A percentile compares a stretch with the other conserved stretches of the same genome.
Evolutionary conservation across 192 early-diverging fungal species (phyloP).

Genomic region (Coemansia sp.): DNA sequence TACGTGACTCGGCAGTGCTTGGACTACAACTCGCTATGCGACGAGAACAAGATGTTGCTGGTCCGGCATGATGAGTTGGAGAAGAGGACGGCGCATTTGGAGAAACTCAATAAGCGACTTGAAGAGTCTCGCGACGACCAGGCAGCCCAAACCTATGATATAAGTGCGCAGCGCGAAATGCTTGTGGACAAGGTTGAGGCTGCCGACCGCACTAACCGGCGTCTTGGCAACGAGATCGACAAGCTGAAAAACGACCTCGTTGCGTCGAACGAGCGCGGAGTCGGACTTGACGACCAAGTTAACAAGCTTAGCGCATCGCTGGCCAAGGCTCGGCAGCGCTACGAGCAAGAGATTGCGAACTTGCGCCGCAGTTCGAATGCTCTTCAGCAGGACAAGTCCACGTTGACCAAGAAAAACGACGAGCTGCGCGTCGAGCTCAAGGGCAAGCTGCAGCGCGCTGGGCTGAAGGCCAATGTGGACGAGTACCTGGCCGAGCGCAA

Average conservation of each 20-base stretch:
- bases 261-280: conserved; percentile 59
- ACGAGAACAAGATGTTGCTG: conserved; percentile 27
- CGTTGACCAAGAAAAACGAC: conserved; percentile 60
- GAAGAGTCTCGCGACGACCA: conserved; percentile 46
- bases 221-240: conserved; percentile 57
- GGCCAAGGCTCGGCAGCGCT: conserved; percentile 56
- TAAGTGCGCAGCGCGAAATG: conserved; percentile 24
- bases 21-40: conserved; percentile 37
- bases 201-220: conserved; percentile 23
- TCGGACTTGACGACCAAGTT: conserved; percentile 59
- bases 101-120: conserved; percentile 30
- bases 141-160: conserved; percentile 37
- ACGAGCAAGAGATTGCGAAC: conserved; percentile 64
- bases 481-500: conserved; percentile 48
- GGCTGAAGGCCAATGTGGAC: conserved; percentile 51
- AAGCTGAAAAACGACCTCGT: conserved; percentile 58
- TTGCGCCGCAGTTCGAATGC: conserved; percentile 59
- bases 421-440: conserved; percentile 60
- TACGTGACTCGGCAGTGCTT: conserved; percentile 50
- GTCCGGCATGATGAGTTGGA: conserved; percentile 36
- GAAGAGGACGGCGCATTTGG: conserved; percentile 16
- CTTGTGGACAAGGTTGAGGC: conserved; percentile 30
- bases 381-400: conserved; percentile 65
- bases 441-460: conserved; percentile 56
- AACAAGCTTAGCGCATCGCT: conserved; percentile 32